Evolutionary conservation across 2,329 filamentous ascomycete species (phyloP).

Genomic region (Fusarium hostae): DNA sequence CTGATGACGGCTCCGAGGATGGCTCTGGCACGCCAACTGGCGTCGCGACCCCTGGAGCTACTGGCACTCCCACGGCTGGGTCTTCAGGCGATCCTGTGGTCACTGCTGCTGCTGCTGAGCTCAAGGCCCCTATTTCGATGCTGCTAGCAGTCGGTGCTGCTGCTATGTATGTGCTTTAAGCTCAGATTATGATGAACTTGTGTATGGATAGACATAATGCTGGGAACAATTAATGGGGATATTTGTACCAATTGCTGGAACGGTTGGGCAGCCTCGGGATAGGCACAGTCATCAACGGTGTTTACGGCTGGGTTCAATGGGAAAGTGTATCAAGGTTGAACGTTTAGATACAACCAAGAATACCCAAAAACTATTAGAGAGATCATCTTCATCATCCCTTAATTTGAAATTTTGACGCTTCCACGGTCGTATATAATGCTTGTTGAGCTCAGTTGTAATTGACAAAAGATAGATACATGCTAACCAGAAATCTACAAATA

Average conservation of each 20-base stretch:
- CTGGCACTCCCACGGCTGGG: conserved; percentile 36
- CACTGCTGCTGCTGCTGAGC: conserved; percentile 42
- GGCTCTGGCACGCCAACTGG: conserved; percentile 12
- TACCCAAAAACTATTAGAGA: conserved; percentile 22
- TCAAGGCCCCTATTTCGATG: conserved; percentile 55
- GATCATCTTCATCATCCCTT: neutral
- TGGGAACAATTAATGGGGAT: conserved; percentile 36
- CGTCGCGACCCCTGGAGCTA: conserved; percentile 30
- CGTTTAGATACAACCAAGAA: conserved; percentile 18
- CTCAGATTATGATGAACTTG: neutral
- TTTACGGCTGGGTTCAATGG: conserved; percentile 15
- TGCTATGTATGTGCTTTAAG: conserved; percentile 55
- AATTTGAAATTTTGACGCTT: neutral
- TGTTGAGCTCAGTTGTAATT: neutral
- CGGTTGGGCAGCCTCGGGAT: conserved; percentile 33
- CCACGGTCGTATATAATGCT: neutral
- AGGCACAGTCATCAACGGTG: conserved; percentile 22
- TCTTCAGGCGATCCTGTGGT: conserved; percentile 30
- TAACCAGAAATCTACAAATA: neutral
- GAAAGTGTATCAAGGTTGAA: conserved; percentile 20
- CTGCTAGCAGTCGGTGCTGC: conserved; percentile 57
- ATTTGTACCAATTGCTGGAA: conserved; percentile 37
- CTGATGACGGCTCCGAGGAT: conserved; percentile 4
- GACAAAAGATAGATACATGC: neutral
- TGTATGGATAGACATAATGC: conserved; percentile 28